Evolutionary conservation across 1,284 basidiomycete species (phyloP).

Genomic region (Xerocomus minutiporus): DNA sequence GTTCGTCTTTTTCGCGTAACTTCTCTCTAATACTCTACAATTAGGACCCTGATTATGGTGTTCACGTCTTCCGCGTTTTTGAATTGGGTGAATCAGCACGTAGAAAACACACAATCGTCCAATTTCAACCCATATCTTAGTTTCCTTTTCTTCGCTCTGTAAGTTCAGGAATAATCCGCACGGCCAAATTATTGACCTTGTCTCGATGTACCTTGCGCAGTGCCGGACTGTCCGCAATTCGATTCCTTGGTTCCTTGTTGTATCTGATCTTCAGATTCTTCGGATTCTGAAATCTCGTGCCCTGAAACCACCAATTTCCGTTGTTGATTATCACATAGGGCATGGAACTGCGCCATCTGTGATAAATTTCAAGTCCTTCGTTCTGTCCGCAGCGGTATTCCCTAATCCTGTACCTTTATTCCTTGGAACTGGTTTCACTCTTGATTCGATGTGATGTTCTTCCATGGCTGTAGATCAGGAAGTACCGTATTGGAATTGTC

Average conservation of each 20-base stretch:
- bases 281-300: conserved; percentile 38
- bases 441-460: background rate
- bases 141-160: conserved; percentile 80
- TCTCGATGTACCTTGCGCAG: conserved; percentile 34
- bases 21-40: conserved; percentile 7
- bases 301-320: background rate
- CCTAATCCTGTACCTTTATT: conserved; percentile 17
- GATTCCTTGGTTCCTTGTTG: conserved; percentile 72
- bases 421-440: background rate
- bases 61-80: conserved; percentile 80
- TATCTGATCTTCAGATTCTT: conserved; percentile 76
- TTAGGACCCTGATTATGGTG: conserved; percentile 68
- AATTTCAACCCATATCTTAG: conserved; percentile 83
- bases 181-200: background rate
- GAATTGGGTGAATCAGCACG: conserved; percentile 53
- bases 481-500: background rate
- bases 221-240: conserved; percentile 72
- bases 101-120: conserved; percentile 43
- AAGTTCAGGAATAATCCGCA: conserved; percentile 33
- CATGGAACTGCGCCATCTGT: background rate
- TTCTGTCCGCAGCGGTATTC: conserved; percentile 10
- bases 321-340: conserved; percentile 3
- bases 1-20: conserved; percentile 24
- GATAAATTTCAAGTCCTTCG: background rate
- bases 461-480: conserved; percentile 2